phyloP scores from a whole-genome alignment of 306 rosid species.

The Adenanthera pavonina region DNA sequence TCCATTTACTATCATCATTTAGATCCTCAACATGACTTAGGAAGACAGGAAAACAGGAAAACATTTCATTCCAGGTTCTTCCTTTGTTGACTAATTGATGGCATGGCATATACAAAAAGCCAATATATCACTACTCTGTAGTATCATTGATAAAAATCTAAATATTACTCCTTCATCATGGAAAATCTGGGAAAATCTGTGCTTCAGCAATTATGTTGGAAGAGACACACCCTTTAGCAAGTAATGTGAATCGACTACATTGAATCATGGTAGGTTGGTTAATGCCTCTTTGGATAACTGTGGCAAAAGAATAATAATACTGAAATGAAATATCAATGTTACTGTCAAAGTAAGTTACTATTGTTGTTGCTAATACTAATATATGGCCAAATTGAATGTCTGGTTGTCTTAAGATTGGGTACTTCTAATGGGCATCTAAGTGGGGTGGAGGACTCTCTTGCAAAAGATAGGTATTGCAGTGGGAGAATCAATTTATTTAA shows the following conservation, averaged over 20 bases:
- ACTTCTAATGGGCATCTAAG: not conserved
- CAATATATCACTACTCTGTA: not conserved
- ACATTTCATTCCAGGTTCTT: not conserved
- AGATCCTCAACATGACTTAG: not conserved
- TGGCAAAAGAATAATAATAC: not conserved
- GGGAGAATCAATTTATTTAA: not conserved
- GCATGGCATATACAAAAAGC: not conserved
- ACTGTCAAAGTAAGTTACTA: constrained; percentile 8
- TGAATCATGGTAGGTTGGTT: not conserved
- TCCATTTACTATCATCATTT: not conserved
- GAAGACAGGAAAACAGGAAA: not conserved
- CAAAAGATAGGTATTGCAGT: not conserved
- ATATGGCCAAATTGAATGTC: constrained; percentile 19
- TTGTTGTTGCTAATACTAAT: constrained; percentile 17
- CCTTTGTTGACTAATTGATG: not conserved
- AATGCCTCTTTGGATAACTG: constrained; percentile 14
- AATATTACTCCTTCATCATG: not conserved
- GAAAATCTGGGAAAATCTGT: not conserved
- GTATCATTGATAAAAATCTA: constrained; percentile 1
- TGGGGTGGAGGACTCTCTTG: not conserved
- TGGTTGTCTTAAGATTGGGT: constrained; percentile 4
- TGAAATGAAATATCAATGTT: constrained; percentile 5
- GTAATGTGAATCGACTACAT: constrained; percentile 10
- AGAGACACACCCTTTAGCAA: not conserved
- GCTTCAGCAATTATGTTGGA: not conserved